Conservation (phyloP, 2,329 filamentous ascomycete species). For the Phyllosticta citriasiana region DNA sequence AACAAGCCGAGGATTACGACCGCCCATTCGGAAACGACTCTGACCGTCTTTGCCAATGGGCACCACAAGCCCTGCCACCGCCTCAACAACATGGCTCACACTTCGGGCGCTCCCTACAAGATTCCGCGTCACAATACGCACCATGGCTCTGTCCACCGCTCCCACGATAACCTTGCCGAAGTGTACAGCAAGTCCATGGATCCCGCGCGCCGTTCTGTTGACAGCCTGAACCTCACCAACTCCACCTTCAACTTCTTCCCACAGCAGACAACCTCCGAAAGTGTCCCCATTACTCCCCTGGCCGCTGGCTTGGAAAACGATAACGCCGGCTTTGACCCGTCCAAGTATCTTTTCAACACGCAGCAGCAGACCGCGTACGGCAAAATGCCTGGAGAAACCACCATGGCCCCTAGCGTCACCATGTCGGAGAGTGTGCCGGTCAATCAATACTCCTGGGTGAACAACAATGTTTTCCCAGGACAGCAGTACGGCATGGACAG, state of each 20-base stretch:
- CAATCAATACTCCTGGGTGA: slow-evolving; percentile 18
- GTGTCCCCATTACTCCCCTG: slow-evolving; percentile 19
- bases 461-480: slow-evolving; percentile 13
- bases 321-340: slow-evolving; percentile 12
- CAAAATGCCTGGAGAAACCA: slow-evolving; percentile 17
- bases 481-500: slow-evolving; percentile 25
- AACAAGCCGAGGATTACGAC: slow-evolving; percentile 47
- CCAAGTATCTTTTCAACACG: slow-evolving; percentile 22
- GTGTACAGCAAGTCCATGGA: slow-evolving; percentile 19
- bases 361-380: slow-evolving; percentile 14
- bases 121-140: slow-evolving; percentile 38
- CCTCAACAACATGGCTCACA: slow-evolving; percentile 54
- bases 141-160: slow-evolving; percentile 20
- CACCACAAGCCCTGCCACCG: slow-evolving; percentile 56
- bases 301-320: slow-evolving; percentile 21
- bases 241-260: slow-evolving; percentile 4
- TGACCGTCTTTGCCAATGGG: slow-evolving; percentile 53
- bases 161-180: slow-evolving; percentile 26
- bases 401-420: slow-evolving; percentile 18
- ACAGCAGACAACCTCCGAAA: slow-evolving; percentile 11
- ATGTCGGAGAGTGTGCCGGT: slow-evolving; percentile 20
- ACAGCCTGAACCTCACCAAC: slow-evolving; percentile 8
- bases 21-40: slow-evolving; percentile 48
- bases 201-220: slow-evolving; percentile 20
- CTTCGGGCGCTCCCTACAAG: slow-evolving; percentile 53